Evolutionary conservation across 352 stramenopile genomes (phyloP), one percentile per base, ranked within the genome.

Genomic region (Pythium phragmiticola): DNA sequence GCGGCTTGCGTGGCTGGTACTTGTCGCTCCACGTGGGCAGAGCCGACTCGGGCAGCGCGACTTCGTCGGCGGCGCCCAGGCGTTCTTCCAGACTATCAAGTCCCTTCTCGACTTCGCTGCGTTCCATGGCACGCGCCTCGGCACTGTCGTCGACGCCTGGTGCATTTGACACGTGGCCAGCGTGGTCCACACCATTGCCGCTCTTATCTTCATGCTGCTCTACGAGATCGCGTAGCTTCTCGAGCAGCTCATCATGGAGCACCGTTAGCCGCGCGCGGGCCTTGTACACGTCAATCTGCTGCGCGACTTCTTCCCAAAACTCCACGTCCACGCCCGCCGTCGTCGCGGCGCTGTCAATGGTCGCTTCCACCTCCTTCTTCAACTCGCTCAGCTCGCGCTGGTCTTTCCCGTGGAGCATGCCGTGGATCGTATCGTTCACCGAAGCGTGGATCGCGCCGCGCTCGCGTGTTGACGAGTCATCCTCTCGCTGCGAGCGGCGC

Each of bases 1-100:
- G 87, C 7, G 98, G 98, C 74, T 99, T 99, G 39, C 97, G 91
- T 16, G 97, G 96, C 60, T 95, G 83, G 77, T 98, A 99, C 77
- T 98, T 99, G 62, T 99, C 93, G 75, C 95, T 93, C 97, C 96
- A 99, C 21, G 68, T 72, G 7, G 92, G 89, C 30, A 90, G 54
- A 5, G 48, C 55, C 34, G 34, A 39, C 12, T 53, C 45, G 58
- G 92, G 66, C 4, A 97, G 69, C 51, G 84, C 70, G 50, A 98
- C 89, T 66, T 98, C 94, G 69, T 99, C 94, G 2, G 92, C 79
- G 36, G 90, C 89, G 2, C 82, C 93, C 63, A 98, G 92, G 30
- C 73, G 72, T 47, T 94, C 81, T 48, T 95, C 80, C 17, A 70
- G 65, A 61, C 90, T 75, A 21, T 94, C 84, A 8, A 88, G 62